Evolutionary conservation across 1,284 basidiomycete genomes (phyloP), one percentile per base, ranked within the genome.

Genomic region (Entoloma clypeatum): DNA sequence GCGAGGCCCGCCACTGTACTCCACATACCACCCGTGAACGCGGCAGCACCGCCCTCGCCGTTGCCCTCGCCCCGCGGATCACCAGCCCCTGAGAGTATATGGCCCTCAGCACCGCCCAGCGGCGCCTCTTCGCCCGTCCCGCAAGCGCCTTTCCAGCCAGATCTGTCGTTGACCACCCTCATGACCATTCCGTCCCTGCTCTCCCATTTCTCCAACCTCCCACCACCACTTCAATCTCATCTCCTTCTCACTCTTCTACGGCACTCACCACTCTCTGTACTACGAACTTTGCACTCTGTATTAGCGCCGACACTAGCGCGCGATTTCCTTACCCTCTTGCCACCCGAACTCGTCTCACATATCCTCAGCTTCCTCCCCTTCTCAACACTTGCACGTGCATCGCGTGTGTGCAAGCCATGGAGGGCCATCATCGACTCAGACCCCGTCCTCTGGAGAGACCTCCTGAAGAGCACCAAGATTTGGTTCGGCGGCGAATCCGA

Each of bases 401-500:
- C 86, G 8, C 73, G 84, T 19, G 91, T 93, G 17, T 89, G 84
- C 37, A 82, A 78, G 57, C 67, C 85, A 8, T 93, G 91, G 91
- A 71, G 83, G 23, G 71, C 78, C 7, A 83, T 88, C 47, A 86
- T 92, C 48, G 89, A 93, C 58, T 84, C 84, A 1, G 89, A 92
- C 54, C 76, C 83, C 23, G 76, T 89, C 10, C 75, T 92, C 23
- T 93, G 91, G 90, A 77, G 83, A 46, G 82, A 87, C 49, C 72
- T 91, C 10, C 71, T 92, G 41, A 81, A 84, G 58, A 75, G 64
- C 43, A 87, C 84, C 11, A 81, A 81, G 50, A 81, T 89, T 27
- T 92, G 89, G 88, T 88, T 90, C 54, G 91, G 87, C 13, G 83
- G 84, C 8, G 77, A 84, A 43, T 81, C 77, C 4, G 84, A 91